Evolutionary conservation across 176 grass and related monocot species (phyloP).

Genomic region (Coix lacrymajobi): DNA sequence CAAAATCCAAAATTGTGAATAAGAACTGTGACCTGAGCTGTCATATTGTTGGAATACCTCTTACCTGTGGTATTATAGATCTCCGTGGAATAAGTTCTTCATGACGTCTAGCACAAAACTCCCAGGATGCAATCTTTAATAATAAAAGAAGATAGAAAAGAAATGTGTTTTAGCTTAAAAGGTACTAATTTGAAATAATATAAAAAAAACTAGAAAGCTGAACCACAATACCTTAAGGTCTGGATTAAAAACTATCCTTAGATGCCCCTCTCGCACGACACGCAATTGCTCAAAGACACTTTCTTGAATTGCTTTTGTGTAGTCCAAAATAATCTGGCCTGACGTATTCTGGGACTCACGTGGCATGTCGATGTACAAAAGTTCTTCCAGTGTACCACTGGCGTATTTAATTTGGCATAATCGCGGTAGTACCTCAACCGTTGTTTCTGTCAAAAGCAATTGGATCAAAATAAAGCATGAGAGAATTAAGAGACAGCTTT

Average conservation of each 20-base stretch:
- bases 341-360: slow-evolving; percentile 79
- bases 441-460: slow-evolving; percentile 68
- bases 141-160: slow-evolving; percentile 18
- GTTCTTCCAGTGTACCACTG: slow-evolving; percentile 90
- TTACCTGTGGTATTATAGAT: slow-evolving; percentile 92
- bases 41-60: background rate
- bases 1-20: background rate
- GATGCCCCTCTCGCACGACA: slow-evolving; percentile 91
- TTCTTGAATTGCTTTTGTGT: slow-evolving; percentile 94
- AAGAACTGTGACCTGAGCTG: background rate
- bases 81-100: slow-evolving; percentile 99
- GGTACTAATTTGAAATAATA: background rate
- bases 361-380: slow-evolving; percentile 96
- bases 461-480: slow-evolving; percentile 9
- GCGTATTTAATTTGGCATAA: slow-evolving; percentile 99
- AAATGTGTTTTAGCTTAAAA: slow-evolving; percentile 7
- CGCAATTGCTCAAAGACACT: slow-evolving; percentile 98
- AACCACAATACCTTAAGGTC: slow-evolving; percentile 78
- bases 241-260: slow-evolving; percentile 96
- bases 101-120: slow-evolving; percentile 92
- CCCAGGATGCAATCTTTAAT: slow-evolving; percentile 93
- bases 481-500: background rate
- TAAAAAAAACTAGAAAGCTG: background rate
- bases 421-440: slow-evolving; percentile 88
- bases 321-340: slow-evolving; percentile 96